These are phyloP conservation scores for Malassezia dermatis DNA, from an alignment of 1,284 basidiomycete genomes.

Conservation along the genomic window DNA sequence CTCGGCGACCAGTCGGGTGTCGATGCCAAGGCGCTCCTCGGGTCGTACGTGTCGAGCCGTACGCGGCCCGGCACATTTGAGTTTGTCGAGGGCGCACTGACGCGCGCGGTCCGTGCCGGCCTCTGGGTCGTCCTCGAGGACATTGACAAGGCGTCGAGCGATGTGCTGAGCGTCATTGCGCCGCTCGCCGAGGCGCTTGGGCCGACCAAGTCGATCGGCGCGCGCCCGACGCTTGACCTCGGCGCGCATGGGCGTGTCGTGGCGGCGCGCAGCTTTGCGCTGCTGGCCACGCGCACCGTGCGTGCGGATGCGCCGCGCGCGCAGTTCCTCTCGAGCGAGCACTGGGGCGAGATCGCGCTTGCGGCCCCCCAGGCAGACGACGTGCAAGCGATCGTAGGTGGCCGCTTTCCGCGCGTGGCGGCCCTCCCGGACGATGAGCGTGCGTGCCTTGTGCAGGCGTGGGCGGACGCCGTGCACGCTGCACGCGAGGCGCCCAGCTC, in stretches of 20 bases:
- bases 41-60: conserved; percentile 82
- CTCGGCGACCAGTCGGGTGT: conserved; percentile 57
- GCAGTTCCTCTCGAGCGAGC: conserved; percentile 61
- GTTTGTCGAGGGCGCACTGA: conserved; percentile 89
- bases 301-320: conserved; percentile 5
- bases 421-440: conserved; percentile 16
- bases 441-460: conserved; percentile 28
- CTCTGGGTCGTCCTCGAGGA: conserved; percentile 91
- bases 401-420: conserved; percentile 22
- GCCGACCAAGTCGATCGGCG: conserved; percentile 62
- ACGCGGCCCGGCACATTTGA: conserved; percentile 79
- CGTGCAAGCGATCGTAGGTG: conserved; percentile 28
- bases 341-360: conserved; percentile 39
- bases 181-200: conserved; percentile 66
- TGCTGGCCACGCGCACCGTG: conserved; percentile 48
- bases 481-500: neutral
- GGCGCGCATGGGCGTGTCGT: conserved; percentile 45
- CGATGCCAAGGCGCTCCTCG: conserved; percentile 84
- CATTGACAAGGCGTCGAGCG: conserved; percentile 57
- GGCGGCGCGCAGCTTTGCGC: conserved; percentile 49
- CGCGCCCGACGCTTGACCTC: conserved; percentile 56
- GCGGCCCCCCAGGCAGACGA: conserved; percentile 25
- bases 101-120: conserved; percentile 79
- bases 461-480: conserved; percentile 18
- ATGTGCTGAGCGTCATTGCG: conserved; percentile 36